Percentiles rank a stretch among this genome's conserved stretches.
Conservation (phyloP, 208 protist genomes). For the Phytomonas francai region DNA sequence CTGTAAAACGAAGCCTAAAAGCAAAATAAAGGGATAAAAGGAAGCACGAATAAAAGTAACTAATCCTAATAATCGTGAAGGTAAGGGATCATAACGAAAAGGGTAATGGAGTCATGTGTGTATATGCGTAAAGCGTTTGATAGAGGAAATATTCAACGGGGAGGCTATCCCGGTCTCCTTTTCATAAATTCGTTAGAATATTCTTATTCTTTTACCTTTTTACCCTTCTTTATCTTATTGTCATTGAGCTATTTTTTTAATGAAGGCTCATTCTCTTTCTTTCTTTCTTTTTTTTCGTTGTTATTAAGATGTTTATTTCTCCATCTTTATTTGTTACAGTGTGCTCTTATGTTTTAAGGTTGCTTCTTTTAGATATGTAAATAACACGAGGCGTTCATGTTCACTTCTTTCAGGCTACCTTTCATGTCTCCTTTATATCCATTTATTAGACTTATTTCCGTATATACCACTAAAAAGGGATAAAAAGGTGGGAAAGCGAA, state of each 20-base stretch:
- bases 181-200: not conserved
- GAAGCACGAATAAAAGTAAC: not conserved
- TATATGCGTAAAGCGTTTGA: not conserved
- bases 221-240: not conserved
- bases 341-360: not conserved
- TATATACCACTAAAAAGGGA: no score
- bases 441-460: no score
- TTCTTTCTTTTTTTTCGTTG: not conserved
- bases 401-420: no score
- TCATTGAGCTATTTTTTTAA: not conserved
- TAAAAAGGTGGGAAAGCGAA: no score
- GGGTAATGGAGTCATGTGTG: not conserved
- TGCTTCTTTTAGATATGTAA: slow-evolving; percentile 1
- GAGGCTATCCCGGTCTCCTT: not conserved
- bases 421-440: no score
- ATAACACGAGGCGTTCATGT: no score
- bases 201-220: not conserved
- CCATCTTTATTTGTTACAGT: not conserved
- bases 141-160: not conserved
- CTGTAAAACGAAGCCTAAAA: not conserved
- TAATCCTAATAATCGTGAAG: not conserved
- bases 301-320: slow-evolving; percentile 9
- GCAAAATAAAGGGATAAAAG: not conserved
- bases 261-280: no score
- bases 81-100: not conserved